Evolutionary conservation across 106 monocot genomes (phyloP).

Genomic region (Acanthochlamys bracteata): DNA sequence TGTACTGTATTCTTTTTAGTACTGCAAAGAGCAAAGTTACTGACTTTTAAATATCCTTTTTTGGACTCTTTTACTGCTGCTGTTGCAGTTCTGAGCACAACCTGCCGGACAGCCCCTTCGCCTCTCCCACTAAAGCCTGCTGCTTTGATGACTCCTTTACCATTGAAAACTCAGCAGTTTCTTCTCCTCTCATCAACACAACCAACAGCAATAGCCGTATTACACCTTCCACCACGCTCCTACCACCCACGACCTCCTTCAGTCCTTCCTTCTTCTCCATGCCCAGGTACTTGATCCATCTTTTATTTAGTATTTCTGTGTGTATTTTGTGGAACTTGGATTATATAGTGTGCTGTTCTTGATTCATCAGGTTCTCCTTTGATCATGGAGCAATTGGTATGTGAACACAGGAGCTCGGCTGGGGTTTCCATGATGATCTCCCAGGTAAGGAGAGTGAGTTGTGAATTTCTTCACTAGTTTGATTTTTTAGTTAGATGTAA

Average conservation of each 20-base stretch:
- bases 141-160: slow-evolving; percentile 22
- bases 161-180: slow-evolving; percentile 8
- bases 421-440: neutral
- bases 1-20: too few relatives aligned
- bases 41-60: neutral
- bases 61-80: neutral
- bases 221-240: slow-evolving; percentile 32
- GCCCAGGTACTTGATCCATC: slow-evolving; percentile 29
- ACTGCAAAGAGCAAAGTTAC: too few relatives aligned
- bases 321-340: neutral
- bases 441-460: neutral
- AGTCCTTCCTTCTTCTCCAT: slow-evolving; percentile 59
- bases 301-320: neutral
- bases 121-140: slow-evolving; percentile 38
- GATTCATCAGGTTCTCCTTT: slow-evolving; percentile 26
- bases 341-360: neutral
- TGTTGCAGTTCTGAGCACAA: slow-evolving; percentile 54
- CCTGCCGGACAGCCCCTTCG: slow-evolving; percentile 82
- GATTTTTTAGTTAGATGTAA: neutral
- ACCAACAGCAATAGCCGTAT: slow-evolving; percentile 20
- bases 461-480: neutral
- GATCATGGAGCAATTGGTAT: slow-evolving; percentile 48
- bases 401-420: slow-evolving; percentile 14
- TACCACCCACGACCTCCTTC: slow-evolving; percentile 38
- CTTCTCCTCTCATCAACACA: slow-evolving; percentile 5